Evolutionary conservation across 192 early-diverging fungal genomes (phyloP).

Genomic region (Podila epigama): DNA sequence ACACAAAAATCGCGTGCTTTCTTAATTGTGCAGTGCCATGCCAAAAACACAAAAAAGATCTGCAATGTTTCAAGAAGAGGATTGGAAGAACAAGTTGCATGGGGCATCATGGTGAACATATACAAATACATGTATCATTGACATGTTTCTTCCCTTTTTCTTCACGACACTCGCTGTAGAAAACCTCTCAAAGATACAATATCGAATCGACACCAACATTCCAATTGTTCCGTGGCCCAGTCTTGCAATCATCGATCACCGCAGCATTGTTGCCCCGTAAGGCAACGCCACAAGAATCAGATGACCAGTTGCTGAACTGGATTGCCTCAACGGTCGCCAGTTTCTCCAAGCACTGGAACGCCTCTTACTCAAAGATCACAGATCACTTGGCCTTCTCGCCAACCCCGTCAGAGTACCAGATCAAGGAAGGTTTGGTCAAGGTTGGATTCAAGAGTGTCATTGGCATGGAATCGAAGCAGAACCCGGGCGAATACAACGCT

Average conservation of each 20-base stretch:
- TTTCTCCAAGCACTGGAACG: constrained; percentile 32
- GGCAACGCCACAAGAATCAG: constrained; percentile 26
- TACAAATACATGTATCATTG: not conserved
- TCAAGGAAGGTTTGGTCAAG: constrained; percentile 23
- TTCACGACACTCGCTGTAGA: not conserved
- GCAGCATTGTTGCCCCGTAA: constrained; percentile 21
- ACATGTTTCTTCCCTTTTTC: not conserved
- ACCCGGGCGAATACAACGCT: constrained; percentile 26
- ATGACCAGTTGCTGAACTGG: constrained; percentile 35
- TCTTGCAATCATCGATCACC: constrained; percentile 30
- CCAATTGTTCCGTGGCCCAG: constrained; percentile 28
- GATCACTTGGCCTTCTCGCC: constrained; percentile 43
- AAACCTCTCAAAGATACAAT: constrained; percentile 32
- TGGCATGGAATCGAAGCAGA: constrained; percentile 45
- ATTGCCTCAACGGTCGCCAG: constrained; percentile 14
- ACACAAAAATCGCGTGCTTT: constrained; percentile 27
- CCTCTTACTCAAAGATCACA: constrained; percentile 45
- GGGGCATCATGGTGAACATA: not conserved
- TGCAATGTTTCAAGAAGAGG: not conserved
- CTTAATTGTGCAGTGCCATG: too few species aligned
- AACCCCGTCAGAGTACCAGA: constrained; percentile 35
- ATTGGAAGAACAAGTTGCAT: too few species aligned
- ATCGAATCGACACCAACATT: constrained; percentile 29
- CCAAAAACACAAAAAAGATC: not conserved
- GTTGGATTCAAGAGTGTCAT: constrained; percentile 44